Conservation (phyloP, 2,329 filamentous ascomycete genomes). For the Colletotrichum coccodes region DNA sequence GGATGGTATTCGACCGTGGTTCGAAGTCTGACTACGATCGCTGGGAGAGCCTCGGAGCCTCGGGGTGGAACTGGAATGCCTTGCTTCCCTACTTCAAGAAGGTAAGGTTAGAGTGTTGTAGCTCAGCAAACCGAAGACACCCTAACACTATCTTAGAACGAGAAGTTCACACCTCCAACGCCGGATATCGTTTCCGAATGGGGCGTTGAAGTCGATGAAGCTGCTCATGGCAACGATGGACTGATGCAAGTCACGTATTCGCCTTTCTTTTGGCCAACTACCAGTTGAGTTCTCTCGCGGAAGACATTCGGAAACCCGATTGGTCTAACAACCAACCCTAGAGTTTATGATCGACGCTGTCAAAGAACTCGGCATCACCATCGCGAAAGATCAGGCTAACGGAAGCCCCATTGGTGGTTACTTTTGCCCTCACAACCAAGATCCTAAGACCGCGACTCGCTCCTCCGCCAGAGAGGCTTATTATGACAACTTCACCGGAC, state of each 20-base stretch:
- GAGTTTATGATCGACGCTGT: conserved; percentile 35
- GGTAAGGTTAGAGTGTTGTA: conserved; percentile 2
- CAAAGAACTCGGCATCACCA: conserved; percentile 34
- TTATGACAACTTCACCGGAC: conserved; percentile 36
- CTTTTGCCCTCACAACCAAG: conserved; percentile 36
- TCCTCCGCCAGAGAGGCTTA: conserved; percentile 41
- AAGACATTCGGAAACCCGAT: background rate
- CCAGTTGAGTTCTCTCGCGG: conserved; percentile 31
- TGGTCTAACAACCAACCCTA: background rate
- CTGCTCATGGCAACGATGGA: conserved; percentile 39
- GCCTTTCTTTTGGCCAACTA: conserved; percentile 43
- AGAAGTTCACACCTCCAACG: conserved; percentile 38
- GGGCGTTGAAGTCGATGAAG: conserved; percentile 39
- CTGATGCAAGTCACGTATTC: conserved; percentile 42
- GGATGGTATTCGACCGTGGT: conserved; percentile 44
- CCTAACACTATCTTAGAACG: conserved; percentile 6
- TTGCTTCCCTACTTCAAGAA: conserved; percentile 46
- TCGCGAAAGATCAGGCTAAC: conserved; percentile 31
- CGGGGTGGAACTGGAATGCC: conserved; percentile 49
- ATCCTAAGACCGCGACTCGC: conserved; percentile 39
- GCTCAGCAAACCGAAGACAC: too few relatives aligned
- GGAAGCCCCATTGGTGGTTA: conserved; percentile 35
- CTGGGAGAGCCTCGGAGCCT: conserved; percentile 49
- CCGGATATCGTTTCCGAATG: conserved; percentile 37
- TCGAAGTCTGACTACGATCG: conserved; percentile 43